Percentiles rank a stretch among this genome's conserved stretches.
Evolutionary conservation across 345 rosid genomes (phyloP).

Genomic region (Toxicodendron radicans): DNA sequence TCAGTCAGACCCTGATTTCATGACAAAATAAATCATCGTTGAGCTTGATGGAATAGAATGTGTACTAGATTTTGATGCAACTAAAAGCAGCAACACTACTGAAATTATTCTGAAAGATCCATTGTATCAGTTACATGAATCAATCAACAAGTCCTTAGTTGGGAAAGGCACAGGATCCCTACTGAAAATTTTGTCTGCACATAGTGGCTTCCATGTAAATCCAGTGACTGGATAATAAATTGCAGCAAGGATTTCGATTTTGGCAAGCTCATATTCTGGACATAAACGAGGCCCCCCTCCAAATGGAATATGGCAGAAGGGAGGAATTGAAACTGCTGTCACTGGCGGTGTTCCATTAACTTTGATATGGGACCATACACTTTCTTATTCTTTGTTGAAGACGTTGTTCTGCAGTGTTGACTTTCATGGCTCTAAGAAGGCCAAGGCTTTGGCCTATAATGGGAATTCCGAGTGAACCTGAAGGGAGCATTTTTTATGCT

Average conservation of each 20-base stretch:
- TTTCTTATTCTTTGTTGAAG: constrained; percentile 30
- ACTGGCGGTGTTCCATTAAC: constrained; percentile 40
- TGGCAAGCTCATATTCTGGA: constrained; percentile 56
- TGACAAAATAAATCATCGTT: too few species aligned
- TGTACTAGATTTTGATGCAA: background rate
- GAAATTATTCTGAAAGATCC: background rate
- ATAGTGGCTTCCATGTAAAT: constrained; percentile 41
- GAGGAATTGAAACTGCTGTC: constrained; percentile 42
- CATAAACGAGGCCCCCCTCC: constrained; percentile 58
- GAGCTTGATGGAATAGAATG: background rate
- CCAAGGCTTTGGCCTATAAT: constrained; percentile 51
- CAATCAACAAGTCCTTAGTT: constrained; percentile 27
- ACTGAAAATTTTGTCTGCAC: constrained; percentile 33
- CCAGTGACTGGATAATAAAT: constrained; percentile 49
- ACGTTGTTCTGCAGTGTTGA: constrained; percentile 47
- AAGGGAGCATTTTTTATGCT: constrained; percentile 37
- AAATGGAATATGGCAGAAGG: constrained; percentile 44
- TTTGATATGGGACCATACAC: constrained; percentile 48
- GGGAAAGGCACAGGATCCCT: constrained; percentile 53
- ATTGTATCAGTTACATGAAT: too few species aligned
- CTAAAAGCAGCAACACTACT: too few species aligned
- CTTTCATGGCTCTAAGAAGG: constrained; percentile 44
- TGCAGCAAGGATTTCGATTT: constrained; percentile 43
- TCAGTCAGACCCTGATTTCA: too few species aligned
- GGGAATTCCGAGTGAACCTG: constrained; percentile 58